These are phyloP conservation scores for Zoysia matrella DNA, from an alignment of 202 grass and related monocot genomes.

Conservation along the genomic window DNA sequence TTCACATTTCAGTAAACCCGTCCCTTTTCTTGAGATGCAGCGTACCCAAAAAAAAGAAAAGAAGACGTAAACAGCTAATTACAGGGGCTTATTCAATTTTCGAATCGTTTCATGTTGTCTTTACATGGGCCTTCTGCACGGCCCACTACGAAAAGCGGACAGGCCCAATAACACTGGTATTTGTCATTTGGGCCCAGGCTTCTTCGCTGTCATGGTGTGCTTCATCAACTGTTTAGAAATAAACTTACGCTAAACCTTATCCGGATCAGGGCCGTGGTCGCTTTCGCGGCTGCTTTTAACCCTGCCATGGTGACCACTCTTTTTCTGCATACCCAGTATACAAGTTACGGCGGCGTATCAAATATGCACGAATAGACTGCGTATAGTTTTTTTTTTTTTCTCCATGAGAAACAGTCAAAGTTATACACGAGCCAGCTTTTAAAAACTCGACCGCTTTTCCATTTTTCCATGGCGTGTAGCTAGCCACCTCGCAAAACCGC, in stretches of 20 bases:
- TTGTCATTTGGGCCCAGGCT: not conserved
- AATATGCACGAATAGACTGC: not conserved
- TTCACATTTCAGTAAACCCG: too few species aligned
- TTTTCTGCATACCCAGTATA: slow-evolving; percentile 23
- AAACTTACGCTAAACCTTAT: not conserved
- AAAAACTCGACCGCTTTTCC: not conserved
- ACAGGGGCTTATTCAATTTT: too few species aligned
- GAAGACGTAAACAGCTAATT: too few species aligned
- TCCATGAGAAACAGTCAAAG: slow-evolving; percentile 20
- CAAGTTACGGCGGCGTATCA: not conserved
- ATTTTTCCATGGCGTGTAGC: not conserved
- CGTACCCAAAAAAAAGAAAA: too few species aligned
- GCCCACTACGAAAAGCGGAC: too few species aligned
- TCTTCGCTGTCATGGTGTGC: not conserved
- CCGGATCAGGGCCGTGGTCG: not conserved
- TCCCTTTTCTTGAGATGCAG: too few species aligned
- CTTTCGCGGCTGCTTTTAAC: slow-evolving; percentile 43
- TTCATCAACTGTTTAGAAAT: not conserved
- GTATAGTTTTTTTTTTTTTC: too few species aligned
- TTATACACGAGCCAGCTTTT: not conserved
- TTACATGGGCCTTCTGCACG: too few species aligned
- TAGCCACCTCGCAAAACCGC: slow-evolving; percentile 11
- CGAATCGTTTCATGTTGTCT: too few species aligned
- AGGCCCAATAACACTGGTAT: not conserved
- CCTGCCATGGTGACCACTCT: slow-evolving; percentile 5